These are phyloP conservation scores for Fistulifera pelliculosa DNA, from an alignment of 108 stramenopile species.

Conservation along the genomic window DNA sequence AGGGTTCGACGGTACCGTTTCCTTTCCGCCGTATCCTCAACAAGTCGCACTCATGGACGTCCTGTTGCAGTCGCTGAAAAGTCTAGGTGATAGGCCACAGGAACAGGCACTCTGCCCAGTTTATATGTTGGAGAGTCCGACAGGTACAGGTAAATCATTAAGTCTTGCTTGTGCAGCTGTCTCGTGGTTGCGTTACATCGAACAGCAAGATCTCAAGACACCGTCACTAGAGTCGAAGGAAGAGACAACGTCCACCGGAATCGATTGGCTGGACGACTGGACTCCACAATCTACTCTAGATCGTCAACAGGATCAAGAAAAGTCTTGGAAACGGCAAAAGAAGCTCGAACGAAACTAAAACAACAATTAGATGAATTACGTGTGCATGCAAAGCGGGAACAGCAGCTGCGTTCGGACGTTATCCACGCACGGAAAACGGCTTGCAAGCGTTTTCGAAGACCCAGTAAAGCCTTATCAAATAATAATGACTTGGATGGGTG, in stretches of 20 bases:
- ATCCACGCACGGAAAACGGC: conserved; percentile 3
- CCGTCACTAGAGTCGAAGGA: background rate
- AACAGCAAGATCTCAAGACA: conserved; percentile 26
- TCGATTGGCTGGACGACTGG: conserved; percentile 74
- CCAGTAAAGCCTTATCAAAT: conserved; percentile 15
- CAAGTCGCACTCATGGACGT: conserved; percentile 74
- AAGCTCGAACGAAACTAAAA: conserved; percentile 1
- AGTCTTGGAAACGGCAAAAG: conserved; percentile 6
- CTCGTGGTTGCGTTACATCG: conserved; percentile 61
- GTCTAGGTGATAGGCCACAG: conserved; percentile 7
- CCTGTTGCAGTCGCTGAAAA: conserved; percentile 32
- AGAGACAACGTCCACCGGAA: conserved; percentile 14
- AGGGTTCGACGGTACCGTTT: conserved; percentile 52
- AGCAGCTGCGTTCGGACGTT: background rate
- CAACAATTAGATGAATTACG: conserved; percentile 5
- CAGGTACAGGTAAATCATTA: conserved; percentile 75
- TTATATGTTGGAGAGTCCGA: conserved; percentile 72
- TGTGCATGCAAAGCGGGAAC: background rate
- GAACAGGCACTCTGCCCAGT: conserved; percentile 20
- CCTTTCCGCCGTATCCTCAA: conserved; percentile 69
- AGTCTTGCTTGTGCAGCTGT: conserved; percentile 70
- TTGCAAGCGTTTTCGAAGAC: conserved; percentile 20
- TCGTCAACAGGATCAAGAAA: conserved; percentile 1
- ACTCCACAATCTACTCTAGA: conserved; percentile 25
- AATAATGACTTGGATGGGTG: conserved; percentile 41